Evolutionary conservation across 805 yeast genomes (phyloP), one percentile per base, ranked within the genome.

Genomic region (Cyberlindnera suaveolens): DNA sequence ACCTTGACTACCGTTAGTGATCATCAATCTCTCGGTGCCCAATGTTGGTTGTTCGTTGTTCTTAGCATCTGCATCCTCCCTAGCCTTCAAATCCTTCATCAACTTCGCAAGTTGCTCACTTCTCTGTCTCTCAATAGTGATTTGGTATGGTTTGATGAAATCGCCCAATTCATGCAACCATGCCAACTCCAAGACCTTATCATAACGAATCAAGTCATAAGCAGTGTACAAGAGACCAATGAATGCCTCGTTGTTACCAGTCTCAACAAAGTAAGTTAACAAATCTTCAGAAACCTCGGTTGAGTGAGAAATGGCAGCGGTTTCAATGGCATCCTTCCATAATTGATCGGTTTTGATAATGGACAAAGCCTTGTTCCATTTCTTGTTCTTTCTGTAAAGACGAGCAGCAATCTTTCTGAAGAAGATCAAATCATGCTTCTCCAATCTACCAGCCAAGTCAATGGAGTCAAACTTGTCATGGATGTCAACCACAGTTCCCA

Each of bases 401-500:
- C 89, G 78, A 39, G 98, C 98, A 33, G 97, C 95, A 60, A 93
- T 88, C 70, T 88, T 95, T 69, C 97, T 84, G 76, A 93, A 93
- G 72, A 89, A 93, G 44, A 93, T 78, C 43, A 89, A 70, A 20
- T 84, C 85, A 62, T 91, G 97, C 65, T 84, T 84, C 70, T 93
- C 99, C 55, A 93, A 77, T 65, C 96, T 80, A 58, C 80, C 82
- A 41, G 99, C 99, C 53, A 93, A 76, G 38, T 87, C 97, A 53
- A 93, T 72, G 44, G 91, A 85, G 64, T 93, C 97, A 67, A 83
- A 93, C 64, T 93, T 80, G 67, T 90, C 96, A 63, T 84, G 83
- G 26, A 88, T 75, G 48, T 91, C 98, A 51, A 91, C 89, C 26
- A 90, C 85, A 48, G 82, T 81, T 54, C 86, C 79, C 63, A 93